Base-by-base conservation (phyloP, 192 early-diverging fungal species). In the Rhizoclosmatium sp. region DNA sequence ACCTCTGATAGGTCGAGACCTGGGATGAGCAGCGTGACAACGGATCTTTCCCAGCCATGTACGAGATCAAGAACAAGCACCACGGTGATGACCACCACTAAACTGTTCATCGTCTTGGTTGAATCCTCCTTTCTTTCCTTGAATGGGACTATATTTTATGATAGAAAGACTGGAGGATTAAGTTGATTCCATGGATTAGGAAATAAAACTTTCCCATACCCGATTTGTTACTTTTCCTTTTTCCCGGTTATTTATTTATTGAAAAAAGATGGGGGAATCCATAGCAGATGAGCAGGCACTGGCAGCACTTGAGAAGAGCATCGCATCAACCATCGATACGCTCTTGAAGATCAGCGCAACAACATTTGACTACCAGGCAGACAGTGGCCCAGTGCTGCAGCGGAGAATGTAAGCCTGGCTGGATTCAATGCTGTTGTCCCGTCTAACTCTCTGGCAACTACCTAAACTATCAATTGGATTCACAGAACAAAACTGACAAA, bases 11-110 rank as follows among this genome's bases (percentile, higher is more conserved):
- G 87, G 59, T 73, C 65, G 87, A 87, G 42, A 78, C 78, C 44
- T 90, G 89, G 89, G 83, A 88, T 64, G 85, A 86, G 76, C 87
- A 90, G 78, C 74, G 86, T 56, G 89, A 90, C 69, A 81, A 78
- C 61, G 83, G 80, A 3, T 78, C 79, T 14, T 88, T 88, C 85
- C 89, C 89, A 16, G 89, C 82, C 41, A 69, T 89, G 45, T 80
- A 65, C 73, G 80, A 83, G 65, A 65, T 77, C 64, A 80, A 82
- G 70, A 81, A 75, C 65, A 76, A 65, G 49, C 72, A 44, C 73
- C 80, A 84, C 82, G 44, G 66, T 47, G 79, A 41, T 41, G 72
- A 48, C 60, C 85, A 86, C 79, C 78, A 84, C 79, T 80, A 74
- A 80, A 66, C 59, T 51, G n/a, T 48, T 62, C 23, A 7, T 40